Base-by-base conservation (phyloP, 768 basidiomycete genomes). In the Sporobolomyces pararoseus region DNA sequence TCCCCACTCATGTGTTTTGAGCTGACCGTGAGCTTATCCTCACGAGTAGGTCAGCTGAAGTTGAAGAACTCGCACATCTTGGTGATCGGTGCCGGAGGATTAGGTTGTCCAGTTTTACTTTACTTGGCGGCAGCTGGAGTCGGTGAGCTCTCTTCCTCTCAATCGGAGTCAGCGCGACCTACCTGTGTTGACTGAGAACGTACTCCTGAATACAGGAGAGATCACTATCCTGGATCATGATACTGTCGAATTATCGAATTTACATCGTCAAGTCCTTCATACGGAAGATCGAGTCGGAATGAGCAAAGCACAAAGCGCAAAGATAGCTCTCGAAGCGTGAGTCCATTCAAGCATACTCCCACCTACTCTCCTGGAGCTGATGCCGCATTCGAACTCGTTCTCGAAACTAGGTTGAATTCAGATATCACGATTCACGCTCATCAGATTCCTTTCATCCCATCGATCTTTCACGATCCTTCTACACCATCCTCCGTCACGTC, bases 41-140 rank as follows among this genome's bases (percentile, higher is more conserved):
- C 7, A 27, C 35, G 16, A 23, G 6, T 65, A 74, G 95, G 89
- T 25, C 95, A 98, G 79, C 79, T 92, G 49, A 91, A 87, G 78
- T 82, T 99, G 14, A 86, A 86, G 68, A 76, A 82, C 12, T 85
- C 92, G 0, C 86, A 87, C 3, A 87, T 94, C 2, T 86, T 87
- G 21, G 91, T 98, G 5, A 85, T 97, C 5, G 96, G 96, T 32
- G 96, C 94, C 21, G 96, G 96, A 0, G 96, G 96, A 13, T 83
- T 99, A 17, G 96, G 96, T 16, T 98, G 96, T 79, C 93, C 96
- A 54, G 91, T 90, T 47, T 82, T 99, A 53, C 91, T 96, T 77
- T 96, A 98, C 79, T 85, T 99, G 16, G 91, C 86, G 6, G 90
- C 91, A 10, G 89, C 91, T 19, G 96, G 96, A 31, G 84, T 98